These are phyloP conservation scores for Plasmodium gonderi DNA, from an alignment of 169 alveolate species.

Conservation along the genomic window DNA sequence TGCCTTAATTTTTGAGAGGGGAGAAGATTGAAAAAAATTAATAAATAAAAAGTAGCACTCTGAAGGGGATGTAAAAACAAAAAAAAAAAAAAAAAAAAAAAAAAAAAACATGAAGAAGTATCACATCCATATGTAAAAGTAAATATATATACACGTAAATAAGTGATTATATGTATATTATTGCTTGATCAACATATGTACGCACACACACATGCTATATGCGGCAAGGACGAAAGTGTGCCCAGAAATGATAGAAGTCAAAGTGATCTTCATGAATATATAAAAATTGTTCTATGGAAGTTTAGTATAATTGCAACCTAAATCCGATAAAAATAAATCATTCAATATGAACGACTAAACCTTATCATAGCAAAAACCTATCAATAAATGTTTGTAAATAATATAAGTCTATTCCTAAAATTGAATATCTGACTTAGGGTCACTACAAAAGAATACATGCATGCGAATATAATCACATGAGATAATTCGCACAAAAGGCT, in stretches of 20 bases:
- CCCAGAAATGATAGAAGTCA: neutral
- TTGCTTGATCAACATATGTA: neutral
- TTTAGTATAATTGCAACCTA: neutral
- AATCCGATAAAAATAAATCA: neutral
- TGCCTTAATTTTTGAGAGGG: neutral
- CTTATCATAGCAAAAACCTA: neutral
- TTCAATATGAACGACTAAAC: too few species aligned
- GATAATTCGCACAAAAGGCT: neutral
- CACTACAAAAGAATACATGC: neutral
- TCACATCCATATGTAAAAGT: neutral
- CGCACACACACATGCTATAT: neutral
- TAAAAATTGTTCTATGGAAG: neutral
- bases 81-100: conserved; percentile 6
- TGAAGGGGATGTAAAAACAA: neutral
- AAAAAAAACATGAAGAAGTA: neutral
- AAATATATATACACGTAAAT: neutral
- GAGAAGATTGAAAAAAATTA: neutral
- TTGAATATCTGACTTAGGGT: neutral
- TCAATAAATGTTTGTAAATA: neutral
- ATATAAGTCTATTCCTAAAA: neutral
- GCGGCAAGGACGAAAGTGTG: neutral
- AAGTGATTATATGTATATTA: neutral
- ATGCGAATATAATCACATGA: neutral
- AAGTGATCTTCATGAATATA: neutral
- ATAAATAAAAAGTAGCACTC: neutral